phyloP scores from a whole-genome alignment of 2,329 filamentous ascomycete genomes.

The Botryotinia globosa region DNA sequence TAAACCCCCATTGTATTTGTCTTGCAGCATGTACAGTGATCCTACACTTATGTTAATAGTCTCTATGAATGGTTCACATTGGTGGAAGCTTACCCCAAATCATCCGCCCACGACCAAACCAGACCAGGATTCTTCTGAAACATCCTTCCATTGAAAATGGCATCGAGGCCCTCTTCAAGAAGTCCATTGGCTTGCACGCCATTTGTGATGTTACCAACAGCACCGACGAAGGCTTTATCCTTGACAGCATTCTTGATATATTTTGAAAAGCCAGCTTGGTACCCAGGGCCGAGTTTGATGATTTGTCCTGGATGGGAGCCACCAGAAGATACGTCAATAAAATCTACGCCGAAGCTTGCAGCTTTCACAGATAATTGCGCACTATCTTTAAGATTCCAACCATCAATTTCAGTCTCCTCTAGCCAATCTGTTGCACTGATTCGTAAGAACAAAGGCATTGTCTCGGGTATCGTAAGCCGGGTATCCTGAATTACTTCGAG shows the following conservation, averaged over 20 bases:
- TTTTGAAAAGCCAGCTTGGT: constrained; percentile 69
- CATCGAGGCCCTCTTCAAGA: constrained; percentile 49
- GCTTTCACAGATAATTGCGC: constrained; percentile 61
- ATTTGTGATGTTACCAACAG: constrained; percentile 49
- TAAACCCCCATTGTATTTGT: not conserved
- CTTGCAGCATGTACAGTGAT: not conserved
- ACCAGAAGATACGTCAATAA: constrained; percentile 69
- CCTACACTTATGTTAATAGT: not conserved
- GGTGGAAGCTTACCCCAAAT: constrained; percentile 41
- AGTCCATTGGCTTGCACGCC: constrained; percentile 48
- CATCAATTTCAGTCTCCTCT: constrained; percentile 52
- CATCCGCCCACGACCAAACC: constrained; percentile 55
- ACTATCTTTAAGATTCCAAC: constrained; percentile 66
- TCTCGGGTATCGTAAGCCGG: constrained; percentile 59
- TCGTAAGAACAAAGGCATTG: constrained; percentile 70
- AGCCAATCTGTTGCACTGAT: constrained; percentile 74
- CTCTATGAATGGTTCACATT: not conserved
- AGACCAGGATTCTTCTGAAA: constrained; percentile 57
- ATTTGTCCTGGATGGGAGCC: constrained; percentile 61
- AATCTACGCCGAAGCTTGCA: constrained; percentile 65
- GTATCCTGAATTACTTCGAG: constrained; percentile 65
- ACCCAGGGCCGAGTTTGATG: constrained; percentile 58
- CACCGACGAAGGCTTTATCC: constrained; percentile 48
- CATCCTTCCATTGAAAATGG: constrained; percentile 48
- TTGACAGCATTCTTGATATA: constrained; percentile 69